Conservation (phyloP, 2,329 filamentous ascomycete species). For the Aureobasidium namibiae region DNA sequence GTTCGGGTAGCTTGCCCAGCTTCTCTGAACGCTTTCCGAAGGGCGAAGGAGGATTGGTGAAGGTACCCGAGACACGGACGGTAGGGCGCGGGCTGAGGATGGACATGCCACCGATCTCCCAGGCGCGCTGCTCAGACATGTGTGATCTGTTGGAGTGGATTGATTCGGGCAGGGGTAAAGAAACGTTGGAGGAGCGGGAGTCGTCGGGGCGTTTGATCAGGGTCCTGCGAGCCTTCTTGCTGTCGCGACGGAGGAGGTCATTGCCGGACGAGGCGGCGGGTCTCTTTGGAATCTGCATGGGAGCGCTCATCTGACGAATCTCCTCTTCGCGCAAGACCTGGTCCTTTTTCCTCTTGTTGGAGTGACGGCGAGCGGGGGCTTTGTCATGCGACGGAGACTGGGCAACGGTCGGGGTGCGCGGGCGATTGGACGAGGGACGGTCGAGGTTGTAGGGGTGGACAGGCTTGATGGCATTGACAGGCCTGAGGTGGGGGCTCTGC, state of each 20-base stretch:
- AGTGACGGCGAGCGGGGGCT: constrained; percentile 56
- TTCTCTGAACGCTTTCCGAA: not conserved
- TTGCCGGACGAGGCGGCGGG: constrained; percentile 41
- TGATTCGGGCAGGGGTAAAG: constrained; percentile 64
- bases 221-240: constrained; percentile 55
- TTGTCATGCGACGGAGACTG: constrained; percentile 18
- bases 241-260: constrained; percentile 53
- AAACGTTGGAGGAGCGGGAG: constrained; percentile 54
- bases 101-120: constrained; percentile 70
- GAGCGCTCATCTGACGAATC: constrained; percentile 73
- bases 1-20: constrained; percentile 16
- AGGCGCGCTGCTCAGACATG: constrained; percentile 65
- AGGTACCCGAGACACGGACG: constrained; percentile 45
- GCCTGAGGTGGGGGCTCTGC: constrained; percentile 41
- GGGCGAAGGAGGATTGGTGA: not conserved
- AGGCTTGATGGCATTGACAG: constrained; percentile 30
- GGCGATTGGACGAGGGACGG: constrained; percentile 1
- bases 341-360: constrained; percentile 64
- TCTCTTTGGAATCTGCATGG: constrained; percentile 54
- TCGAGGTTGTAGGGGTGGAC: constrained; percentile 38
- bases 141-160: constrained; percentile 70
- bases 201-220: constrained; percentile 50
- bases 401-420: not conserved
- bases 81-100: constrained; percentile 80
- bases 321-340: constrained; percentile 77